Evolutionary conservation across 2,329 filamentous ascomycete species (phyloP).

Genomic region (Calonectria pseudoturangicola): DNA sequence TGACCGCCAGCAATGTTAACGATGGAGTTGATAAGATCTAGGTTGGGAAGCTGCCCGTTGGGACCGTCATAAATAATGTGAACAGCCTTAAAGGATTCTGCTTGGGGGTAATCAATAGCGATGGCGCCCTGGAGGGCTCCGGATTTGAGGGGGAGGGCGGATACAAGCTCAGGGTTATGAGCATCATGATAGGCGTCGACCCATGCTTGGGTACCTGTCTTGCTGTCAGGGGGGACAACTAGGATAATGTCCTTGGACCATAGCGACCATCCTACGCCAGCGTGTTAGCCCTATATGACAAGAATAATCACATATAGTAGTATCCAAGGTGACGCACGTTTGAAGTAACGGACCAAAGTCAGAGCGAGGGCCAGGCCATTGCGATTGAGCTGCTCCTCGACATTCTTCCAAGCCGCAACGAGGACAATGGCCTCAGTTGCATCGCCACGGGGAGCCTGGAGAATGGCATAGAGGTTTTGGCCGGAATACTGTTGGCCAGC

Average conservation of each 20-base stretch:
- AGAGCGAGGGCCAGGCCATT: constrained; percentile 91
- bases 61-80: constrained; percentile 96
- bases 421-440: constrained; percentile 98
- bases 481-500: constrained; percentile 84
- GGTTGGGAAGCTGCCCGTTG: constrained; percentile 95
- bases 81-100: constrained; percentile 88
- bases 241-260: constrained; percentile 99
- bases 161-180: constrained; percentile 82
- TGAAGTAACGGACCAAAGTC: constrained; percentile 95
- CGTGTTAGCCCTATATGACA: constrained; percentile 44
- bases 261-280: constrained; percentile 86
- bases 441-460: constrained; percentile 95
- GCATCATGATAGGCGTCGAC: constrained; percentile 97
- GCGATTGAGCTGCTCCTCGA: constrained; percentile 85
- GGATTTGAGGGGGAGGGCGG: constrained; percentile 89
- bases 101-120: constrained; percentile 93
- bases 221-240: constrained; percentile 90
- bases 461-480: constrained; percentile 94
- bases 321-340: constrained; percentile 70
- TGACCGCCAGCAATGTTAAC: constrained; percentile 91
- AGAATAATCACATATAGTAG: background rate
- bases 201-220: constrained; percentile 95
- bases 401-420: constrained; percentile 91
- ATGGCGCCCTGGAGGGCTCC: constrained; percentile 94
- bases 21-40: constrained; percentile 96